phyloP scores from a whole-genome alignment of 2,329 filamentous ascomycete genomes.

The Stachybotrys echinatus region DNA sequence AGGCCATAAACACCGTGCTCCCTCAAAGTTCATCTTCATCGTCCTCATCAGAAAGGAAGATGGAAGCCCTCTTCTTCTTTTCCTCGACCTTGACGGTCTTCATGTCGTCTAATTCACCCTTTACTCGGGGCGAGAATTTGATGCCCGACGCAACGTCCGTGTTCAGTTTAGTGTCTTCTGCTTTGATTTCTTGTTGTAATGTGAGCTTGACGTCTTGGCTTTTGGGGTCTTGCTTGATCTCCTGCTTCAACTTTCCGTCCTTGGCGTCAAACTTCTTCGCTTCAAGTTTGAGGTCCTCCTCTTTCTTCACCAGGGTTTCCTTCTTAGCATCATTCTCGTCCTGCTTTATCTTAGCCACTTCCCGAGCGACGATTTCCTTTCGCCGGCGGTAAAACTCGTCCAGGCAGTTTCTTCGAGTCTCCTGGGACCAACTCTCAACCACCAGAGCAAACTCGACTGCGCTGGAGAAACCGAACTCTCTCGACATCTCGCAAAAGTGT shows the following conservation, averaged over 20 bases:
- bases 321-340: slow-evolving; percentile 7
- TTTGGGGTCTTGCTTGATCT: slow-evolving; percentile 1
- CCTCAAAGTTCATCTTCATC: slow-evolving; percentile 31
- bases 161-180: background rate
- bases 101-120: background rate
- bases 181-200: background rate
- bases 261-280: slow-evolving; percentile 4
- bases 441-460: slow-evolving; percentile 82
- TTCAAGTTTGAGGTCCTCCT: background rate
- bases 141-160: too few species aligned
- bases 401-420: slow-evolving; percentile 70
- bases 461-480: slow-evolving; percentile 68
- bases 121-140: background rate
- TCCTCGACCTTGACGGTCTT: slow-evolving; percentile 5
- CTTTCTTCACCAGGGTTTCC: slow-evolving; percentile 2
- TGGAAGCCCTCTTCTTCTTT: slow-evolving; percentile 18
- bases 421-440: slow-evolving; percentile 87
- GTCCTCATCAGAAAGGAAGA: slow-evolving; percentile 32
- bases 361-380: slow-evolving; percentile 42
- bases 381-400: slow-evolving; percentile 74
- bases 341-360: slow-evolving; percentile 13
- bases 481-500: slow-evolving; percentile 90
- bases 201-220: slow-evolving; percentile 1
- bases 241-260: background rate
- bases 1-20: slow-evolving; percentile 1